Base-by-base conservation (phyloP, 2,329 filamentous ascomycete species). In the Colletotrichum liaoningense region DNA sequence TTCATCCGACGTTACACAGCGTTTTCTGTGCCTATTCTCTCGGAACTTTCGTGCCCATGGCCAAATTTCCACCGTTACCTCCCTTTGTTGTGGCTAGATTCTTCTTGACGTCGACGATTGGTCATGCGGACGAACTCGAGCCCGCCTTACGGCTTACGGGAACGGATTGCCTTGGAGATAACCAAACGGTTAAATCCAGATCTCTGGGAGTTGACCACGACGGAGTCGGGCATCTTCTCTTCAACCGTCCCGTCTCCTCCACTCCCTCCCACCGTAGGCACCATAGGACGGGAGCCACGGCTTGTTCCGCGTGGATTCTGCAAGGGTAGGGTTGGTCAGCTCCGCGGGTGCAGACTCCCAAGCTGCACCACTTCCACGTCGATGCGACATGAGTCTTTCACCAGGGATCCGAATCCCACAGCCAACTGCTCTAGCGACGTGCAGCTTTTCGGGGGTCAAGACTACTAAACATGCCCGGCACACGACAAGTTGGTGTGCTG, bases 1-100 rank as follows among this genome's bases (percentile, higher is more conserved):
- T 55, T 30, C 38, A 65, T 35, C 70, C 60, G 52, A 65, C 30
- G 66, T 73, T 70, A 59, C 60, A 73, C 70, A 60, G 26, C 54
- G n/a, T 54, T n/a, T 52, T 7, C 54, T 14, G 59, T 33, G 55
- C 9, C 54, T 28, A 9, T 33, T 33, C 14, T 22, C 46, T 46
- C 69, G 46, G 28, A 24, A n/a, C n/a, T 26, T 52, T 30, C 38
- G n/a, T 33, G n/a, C 22, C 46, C 19, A 57, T 56, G 19, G 19
- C 19, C 42, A 49, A 22, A 42, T 57, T 57, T 49, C 54, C 59
- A 59, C 58, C 52, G 42, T 59, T 64, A 26, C 66, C 28, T 22
- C 66, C 35, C 38, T 26, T n/a, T 54, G 24, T 26, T 26, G 38
- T 54, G 26, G 46, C 24, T 38, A 33, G 55, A 55, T 38, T 35